A percentile compares a stretch with the other conserved stretches of the same genome.
phyloP scores from a whole-genome alignment of 768 basidiomycete species.

The Dacryopinax spathularia region DNA sequence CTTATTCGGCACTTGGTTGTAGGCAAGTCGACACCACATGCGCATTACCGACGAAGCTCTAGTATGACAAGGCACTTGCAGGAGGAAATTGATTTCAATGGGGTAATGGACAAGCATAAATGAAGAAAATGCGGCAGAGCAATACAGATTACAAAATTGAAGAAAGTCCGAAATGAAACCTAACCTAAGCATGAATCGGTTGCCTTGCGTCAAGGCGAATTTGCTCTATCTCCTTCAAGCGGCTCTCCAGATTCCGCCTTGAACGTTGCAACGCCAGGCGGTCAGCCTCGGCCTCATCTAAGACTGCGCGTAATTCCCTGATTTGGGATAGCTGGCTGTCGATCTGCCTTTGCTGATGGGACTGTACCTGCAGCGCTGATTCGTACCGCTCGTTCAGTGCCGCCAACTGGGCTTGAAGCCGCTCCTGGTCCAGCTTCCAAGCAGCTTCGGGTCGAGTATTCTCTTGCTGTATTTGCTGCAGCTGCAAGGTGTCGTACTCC shows the following conservation, averaged over 20 bases:
- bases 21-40: too few species aligned
- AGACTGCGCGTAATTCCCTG: conserved; percentile 59
- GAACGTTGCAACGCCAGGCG: conserved; percentile 67
- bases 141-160: too few species aligned
- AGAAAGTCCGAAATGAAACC: too few species aligned
- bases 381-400: conserved; percentile 67
- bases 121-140: too few species aligned
- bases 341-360: conserved; percentile 74
- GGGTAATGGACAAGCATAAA: too few species aligned
- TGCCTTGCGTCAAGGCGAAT: conserved; percentile 56
- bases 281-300: conserved; percentile 78
- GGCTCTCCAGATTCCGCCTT: conserved; percentile 61
- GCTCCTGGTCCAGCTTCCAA: conserved; percentile 82
- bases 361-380: conserved; percentile 50
- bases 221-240: conserved; percentile 65
- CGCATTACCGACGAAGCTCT: too few species aligned
- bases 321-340: conserved; percentile 75
- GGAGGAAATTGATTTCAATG: too few species aligned
- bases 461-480: conserved; percentile 67
- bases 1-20: too few species aligned
- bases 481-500: conserved; percentile 59
- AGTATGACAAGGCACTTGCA: too few species aligned
- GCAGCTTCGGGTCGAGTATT: conserved; percentile 57
- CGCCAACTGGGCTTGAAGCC: conserved; percentile 65
- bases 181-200: too few species aligned